Percentiles rank a stretch among this genome's conserved stretches.
Evolutionary conservation across 2,329 filamentous ascomycete species (phyloP).

Genomic region (Colletotrichum salicis): DNA sequence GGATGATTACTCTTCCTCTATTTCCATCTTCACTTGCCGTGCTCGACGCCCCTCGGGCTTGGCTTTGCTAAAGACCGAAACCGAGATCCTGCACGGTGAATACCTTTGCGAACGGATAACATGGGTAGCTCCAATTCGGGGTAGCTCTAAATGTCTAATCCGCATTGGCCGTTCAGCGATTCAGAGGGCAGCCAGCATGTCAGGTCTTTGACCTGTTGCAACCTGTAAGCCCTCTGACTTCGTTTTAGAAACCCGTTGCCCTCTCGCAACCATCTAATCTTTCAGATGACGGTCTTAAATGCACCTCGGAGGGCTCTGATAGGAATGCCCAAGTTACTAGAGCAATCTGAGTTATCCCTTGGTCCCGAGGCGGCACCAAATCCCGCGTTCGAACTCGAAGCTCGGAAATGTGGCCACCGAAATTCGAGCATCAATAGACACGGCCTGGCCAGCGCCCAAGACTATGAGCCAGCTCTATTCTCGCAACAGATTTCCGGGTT

Average conservation of each 20-base stretch:
- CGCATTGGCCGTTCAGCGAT: not conserved
- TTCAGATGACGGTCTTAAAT: not conserved
- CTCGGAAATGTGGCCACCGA: not conserved
- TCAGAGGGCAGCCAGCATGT: not conserved
- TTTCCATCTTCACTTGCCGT: conserved; percentile 1
- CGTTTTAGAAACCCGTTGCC: conserved; percentile 28
- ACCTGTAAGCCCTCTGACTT: conserved; percentile 7
- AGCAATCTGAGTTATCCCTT: not conserved
- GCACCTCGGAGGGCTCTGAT: not conserved
- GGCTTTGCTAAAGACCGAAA: conserved; percentile 1
- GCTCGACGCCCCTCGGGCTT: not conserved
- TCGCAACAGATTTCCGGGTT: too few relatives aligned
- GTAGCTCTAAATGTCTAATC: not conserved
- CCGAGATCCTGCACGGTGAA: conserved; percentile 3
- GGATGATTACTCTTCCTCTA: conserved; percentile 8
- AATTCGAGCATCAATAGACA: not conserved
- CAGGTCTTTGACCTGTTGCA: conserved; percentile 10
- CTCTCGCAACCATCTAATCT: conserved; percentile 5
- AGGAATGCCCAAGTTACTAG: not conserved
- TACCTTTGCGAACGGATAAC: not conserved
- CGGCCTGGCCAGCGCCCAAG: too few relatives aligned
- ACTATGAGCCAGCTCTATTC: too few relatives aligned
- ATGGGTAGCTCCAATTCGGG: not conserved
- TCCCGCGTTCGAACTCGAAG: not conserved
- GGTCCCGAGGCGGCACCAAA: not conserved